Percentiles rank a stretch among this genome's conserved stretches.
Evolutionary conservation across 306 rosid species (phyloP).

Genomic region (Gastrolobium bilobum): DNA sequence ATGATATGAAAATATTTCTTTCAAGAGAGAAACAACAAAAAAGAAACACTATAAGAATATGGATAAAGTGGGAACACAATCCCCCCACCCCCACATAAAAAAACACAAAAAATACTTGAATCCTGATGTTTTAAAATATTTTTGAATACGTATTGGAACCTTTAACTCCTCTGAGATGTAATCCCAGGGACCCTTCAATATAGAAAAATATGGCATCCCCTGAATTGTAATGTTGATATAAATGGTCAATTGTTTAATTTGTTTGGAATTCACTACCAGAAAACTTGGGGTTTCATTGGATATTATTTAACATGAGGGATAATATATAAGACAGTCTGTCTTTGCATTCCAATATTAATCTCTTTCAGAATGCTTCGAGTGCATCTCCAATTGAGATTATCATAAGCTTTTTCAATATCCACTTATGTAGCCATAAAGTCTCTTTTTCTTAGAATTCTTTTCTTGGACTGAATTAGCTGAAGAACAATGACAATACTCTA

Average conservation of each 20-base stretch:
- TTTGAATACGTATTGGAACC: background rate
- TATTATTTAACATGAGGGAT: background rate
- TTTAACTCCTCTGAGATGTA: background rate
- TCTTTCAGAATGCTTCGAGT: background rate
- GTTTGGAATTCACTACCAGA: background rate
- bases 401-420: background rate
- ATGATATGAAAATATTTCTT: conserved; percentile 11
- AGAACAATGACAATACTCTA: background rate
- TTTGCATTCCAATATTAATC: background rate
- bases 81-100: background rate
- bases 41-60: background rate
- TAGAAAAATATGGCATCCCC: background rate
- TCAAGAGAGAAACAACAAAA: conserved; percentile 3
- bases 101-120: background rate
- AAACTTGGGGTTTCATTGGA: background rate
- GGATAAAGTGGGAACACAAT: background rate
- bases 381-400: background rate
- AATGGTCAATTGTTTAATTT: background rate
- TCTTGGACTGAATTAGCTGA: background rate
- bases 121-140: background rate
- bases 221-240: background rate
- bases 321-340: background rate
- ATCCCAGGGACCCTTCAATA: background rate
- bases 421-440: background rate
- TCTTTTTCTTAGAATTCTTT: background rate